These are phyloP conservation scores for Diaporthe amygdali DNA, from an alignment of 2,329 filamentous ascomycete species.

Conservation along the genomic window DNA sequence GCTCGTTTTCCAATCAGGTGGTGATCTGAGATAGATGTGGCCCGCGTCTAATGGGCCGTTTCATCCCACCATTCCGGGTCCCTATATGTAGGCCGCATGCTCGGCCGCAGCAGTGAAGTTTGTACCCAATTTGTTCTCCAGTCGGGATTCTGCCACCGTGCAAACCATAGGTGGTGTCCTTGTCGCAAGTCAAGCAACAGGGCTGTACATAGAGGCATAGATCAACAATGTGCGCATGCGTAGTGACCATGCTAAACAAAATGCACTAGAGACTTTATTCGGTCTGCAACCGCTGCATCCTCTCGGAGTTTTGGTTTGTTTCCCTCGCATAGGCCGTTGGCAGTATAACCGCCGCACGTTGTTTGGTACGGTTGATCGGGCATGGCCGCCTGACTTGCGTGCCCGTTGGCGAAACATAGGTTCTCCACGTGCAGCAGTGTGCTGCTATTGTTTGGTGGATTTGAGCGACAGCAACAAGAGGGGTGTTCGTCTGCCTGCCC, in stretches of 20 bases:
- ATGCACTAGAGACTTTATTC: not conserved
- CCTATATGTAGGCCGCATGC: conserved; percentile 23
- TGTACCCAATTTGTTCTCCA: not conserved
- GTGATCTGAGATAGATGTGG: not conserved
- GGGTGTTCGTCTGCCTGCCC: not conserved
- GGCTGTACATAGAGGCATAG: not conserved
- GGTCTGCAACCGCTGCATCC: not conserved
- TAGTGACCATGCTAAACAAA: not conserved
- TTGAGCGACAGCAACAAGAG: not conserved
- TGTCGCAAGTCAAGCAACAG: conserved; percentile 8
- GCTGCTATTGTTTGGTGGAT: not conserved
- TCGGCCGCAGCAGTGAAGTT: conserved; percentile 23
- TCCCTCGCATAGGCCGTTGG: not conserved
- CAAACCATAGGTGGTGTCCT: not conserved
- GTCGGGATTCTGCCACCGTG: not conserved
- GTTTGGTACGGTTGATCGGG: not conserved
- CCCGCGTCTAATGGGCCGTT: conserved; percentile 11
- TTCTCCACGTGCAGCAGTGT: not conserved
- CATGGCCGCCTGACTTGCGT: not conserved
- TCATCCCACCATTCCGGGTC: conserved; percentile 22
- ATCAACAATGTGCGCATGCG: not conserved
- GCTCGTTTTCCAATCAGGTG: conserved; percentile 11
- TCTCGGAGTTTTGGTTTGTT: not conserved
- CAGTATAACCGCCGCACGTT: not conserved
- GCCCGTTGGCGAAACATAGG: not conserved